Percentiles rank a stretch among this genome's conserved stretches.
Conservation (phyloP, 202 grass and related monocot genomes). For the Bolboschoenoplectus hybrid region DNA sequence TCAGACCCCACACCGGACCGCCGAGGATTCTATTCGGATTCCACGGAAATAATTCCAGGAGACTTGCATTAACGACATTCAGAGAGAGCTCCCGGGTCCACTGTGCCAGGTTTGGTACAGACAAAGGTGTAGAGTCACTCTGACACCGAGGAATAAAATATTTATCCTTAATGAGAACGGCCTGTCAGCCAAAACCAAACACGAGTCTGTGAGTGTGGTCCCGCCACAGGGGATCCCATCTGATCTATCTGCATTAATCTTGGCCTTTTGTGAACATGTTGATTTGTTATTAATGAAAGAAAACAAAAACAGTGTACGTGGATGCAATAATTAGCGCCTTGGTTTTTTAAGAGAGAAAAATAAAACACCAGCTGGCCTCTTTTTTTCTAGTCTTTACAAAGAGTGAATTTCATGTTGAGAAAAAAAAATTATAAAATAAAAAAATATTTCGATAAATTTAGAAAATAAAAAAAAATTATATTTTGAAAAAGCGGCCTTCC, state of each 20-base stretch:
- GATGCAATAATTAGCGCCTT: conserved; percentile 11
- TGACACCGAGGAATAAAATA: neutral
- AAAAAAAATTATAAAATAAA: too few relatives aligned
- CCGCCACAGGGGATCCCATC: neutral
- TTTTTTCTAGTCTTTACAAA: too few relatives aligned
- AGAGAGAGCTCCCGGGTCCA: neutral
- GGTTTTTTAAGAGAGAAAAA: neutral
- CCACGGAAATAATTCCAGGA: neutral
- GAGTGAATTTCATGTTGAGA: too few relatives aligned
- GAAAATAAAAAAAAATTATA: too few relatives aligned
- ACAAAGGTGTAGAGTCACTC: neutral
- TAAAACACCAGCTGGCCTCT: too few relatives aligned
- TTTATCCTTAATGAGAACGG: neutral
- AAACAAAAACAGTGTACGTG: neutral
- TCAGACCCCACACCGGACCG: too few relatives aligned
- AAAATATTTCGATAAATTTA: too few relatives aligned
- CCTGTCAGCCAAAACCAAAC: neutral
- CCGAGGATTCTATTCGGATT: neutral
- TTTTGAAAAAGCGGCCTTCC: too few relatives aligned
- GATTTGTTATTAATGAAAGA: neutral
- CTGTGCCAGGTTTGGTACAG: neutral
- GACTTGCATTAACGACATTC: neutral
- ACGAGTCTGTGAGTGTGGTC: neutral
- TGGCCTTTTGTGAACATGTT: neutral
- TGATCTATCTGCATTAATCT: neutral